phyloP scores from a whole-genome alignment of 2,329 filamentous ascomycete genomes.

The Fusarium mundagurra region DNA sequence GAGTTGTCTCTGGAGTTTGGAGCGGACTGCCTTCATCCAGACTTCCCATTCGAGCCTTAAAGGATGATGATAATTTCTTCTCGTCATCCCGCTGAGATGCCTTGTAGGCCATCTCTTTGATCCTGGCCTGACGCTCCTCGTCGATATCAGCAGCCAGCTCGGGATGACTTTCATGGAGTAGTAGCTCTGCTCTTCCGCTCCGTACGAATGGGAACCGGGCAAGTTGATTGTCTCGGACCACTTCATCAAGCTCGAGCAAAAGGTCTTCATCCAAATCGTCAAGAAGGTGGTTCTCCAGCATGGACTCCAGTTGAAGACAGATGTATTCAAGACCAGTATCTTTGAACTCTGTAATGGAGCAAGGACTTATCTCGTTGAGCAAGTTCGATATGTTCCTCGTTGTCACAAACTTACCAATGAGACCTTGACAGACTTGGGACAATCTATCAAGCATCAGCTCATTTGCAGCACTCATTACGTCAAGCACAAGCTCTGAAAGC shows the following conservation, averaged over 20 bases:
- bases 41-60: constrained; percentile 68
- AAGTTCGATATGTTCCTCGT: constrained; percentile 86
- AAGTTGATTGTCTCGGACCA: constrained; percentile 85
- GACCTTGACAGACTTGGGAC: constrained; percentile 86
- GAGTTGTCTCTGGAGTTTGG: constrained; percentile 55
- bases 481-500: constrained; percentile 88
- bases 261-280: constrained; percentile 87
- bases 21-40: constrained; percentile 67
- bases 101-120: constrained; percentile 81
- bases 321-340: constrained; percentile 89
- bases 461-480: constrained; percentile 89
- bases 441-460: constrained; percentile 95
- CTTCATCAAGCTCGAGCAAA: constrained; percentile 80
- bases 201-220: constrained; percentile 80
- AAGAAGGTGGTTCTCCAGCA: constrained; percentile 89
- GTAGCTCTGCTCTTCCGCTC: constrained; percentile 75
- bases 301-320: constrained; percentile 87
- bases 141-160: constrained; percentile 72
- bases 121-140: constrained; percentile 73
- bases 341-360: constrained; percentile 86
- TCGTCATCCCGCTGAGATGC: constrained; percentile 72
- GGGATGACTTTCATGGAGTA: constrained; percentile 72
- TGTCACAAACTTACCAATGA: constrained; percentile 85
- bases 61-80: constrained; percentile 67
- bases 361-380: constrained; percentile 86